phyloP scores from a whole-genome alignment of 805 yeast species.

The Spathaspora gorwiae region DNA sequence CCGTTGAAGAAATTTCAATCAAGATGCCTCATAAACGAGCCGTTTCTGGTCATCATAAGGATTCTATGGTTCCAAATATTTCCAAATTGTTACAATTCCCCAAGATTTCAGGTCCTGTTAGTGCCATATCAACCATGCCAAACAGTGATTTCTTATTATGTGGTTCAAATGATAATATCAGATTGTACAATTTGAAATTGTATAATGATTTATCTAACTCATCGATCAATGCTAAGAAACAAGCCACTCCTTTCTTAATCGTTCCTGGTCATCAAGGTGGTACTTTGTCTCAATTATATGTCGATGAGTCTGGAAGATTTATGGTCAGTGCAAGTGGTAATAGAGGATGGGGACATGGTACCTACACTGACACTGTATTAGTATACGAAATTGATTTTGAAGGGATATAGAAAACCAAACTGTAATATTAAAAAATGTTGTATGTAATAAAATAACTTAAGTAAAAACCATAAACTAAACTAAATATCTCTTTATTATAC shows the following conservation, averaged over 20 bases:
- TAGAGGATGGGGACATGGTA: conserved; percentile 88
- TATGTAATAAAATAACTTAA: not conserved
- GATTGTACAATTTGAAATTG: conserved; percentile 71
- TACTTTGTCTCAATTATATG: conserved; percentile 64
- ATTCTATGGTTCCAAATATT: conserved; percentile 40
- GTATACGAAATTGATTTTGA: conserved; percentile 69
- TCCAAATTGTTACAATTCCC: conserved; percentile 70
- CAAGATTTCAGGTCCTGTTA: conserved; percentile 83
- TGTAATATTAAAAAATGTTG: not conserved
- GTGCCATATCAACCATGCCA: conserved; percentile 74
- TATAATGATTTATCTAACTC: conserved; percentile 28
- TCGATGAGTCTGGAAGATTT: conserved; percentile 85
- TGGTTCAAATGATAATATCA: conserved; percentile 85
- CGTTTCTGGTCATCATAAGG: conserved; percentile 17
- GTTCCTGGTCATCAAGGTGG: conserved; percentile 98
- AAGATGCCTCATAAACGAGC: conserved; percentile 47
- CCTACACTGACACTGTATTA: conserved; percentile 72
- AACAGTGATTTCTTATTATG: conserved; percentile 75
- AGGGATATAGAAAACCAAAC: conserved; percentile 4
- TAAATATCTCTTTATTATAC: no score
- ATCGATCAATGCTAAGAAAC: conserved; percentile 24
- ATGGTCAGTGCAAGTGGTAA: conserved; percentile 90
- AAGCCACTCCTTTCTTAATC: conserved; percentile 74
- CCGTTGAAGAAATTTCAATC: conserved; percentile 71
- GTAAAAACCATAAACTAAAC: no score